Base-by-base conservation (phyloP, 1,284 basidiomycete genomes). In the Sphaerobolus stellatus region DNA sequence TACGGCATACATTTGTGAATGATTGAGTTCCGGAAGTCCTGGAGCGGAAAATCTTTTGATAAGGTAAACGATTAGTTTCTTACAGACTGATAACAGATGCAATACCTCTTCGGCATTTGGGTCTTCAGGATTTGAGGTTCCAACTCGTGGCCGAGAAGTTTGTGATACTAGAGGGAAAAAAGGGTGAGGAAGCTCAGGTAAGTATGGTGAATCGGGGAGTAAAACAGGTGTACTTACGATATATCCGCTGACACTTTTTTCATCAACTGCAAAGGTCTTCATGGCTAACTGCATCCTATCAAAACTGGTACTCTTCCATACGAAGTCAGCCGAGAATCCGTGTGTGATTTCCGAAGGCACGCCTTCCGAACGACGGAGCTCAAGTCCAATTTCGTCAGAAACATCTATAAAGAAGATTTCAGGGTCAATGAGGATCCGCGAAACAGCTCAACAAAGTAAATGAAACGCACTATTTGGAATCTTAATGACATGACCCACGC, bases 271-370 rank as follows among this genome's bases (percentile, higher is more conserved):
- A 70, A 99, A 99, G 2, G 94, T 98, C 79, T 97, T 98, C 94
- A 99, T 98, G 1, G 97, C 97, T 48, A 92, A 79, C 69, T 99
- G 97, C 97, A 99, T 99, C 52, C 97, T 84, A 70, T 98, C 96
- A 64, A 99, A 99, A 67, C 94, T 97, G 1, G 97, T 99, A 6
- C 94, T 94, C 72, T 99, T 99, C 97, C 97, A 99, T 14, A 99
- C 94, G 66, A 99, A 99, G 69, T 99, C 97, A 40, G 89, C 95
- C 0, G 91, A 88, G 67, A 97, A 99, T 63, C 94, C 92, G 66
- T 96, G 92, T 0, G 92, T 96, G 74, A 94, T 86, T 48, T 99
- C 94, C 20, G 88, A 84, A 2, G 97, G 97, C 5, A 97, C 95
- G n/a, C 92, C 92, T 60, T 98, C 95, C 5, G 90, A 86, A 51